A percentile compares a stretch with the other conserved stretches of the same genome.
Conservation (phyloP, 2,329 filamentous ascomycete genomes). For the Amesomyces nigricolor region DNA sequence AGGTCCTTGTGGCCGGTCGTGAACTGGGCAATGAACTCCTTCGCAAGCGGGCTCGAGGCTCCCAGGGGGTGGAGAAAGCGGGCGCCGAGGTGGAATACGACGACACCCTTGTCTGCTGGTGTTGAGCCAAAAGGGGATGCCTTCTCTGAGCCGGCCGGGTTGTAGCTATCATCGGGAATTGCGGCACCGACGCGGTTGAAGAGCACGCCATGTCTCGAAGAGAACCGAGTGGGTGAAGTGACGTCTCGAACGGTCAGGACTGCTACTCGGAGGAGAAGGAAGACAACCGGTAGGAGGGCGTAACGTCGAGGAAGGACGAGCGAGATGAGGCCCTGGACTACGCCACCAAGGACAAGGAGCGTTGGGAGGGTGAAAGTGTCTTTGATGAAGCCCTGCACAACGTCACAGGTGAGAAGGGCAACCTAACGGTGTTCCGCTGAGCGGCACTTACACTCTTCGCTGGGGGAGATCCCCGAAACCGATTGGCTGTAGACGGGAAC, state of each 20-base stretch:
- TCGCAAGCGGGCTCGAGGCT: conserved; percentile 40
- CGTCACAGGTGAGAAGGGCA: not conserved
- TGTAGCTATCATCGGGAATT: conserved; percentile 24
- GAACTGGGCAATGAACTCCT: conserved; percentile 37
- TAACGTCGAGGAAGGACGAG: conserved; percentile 32
- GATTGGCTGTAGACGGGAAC: not conserved
- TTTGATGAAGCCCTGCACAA: conserved; percentile 26
- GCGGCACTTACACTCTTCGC: not conserved
- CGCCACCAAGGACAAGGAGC: conserved; percentile 32
- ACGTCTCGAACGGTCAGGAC: conserved; percentile 30
- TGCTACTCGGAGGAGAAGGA: conserved; percentile 30
- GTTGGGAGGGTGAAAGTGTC: conserved; percentile 33
- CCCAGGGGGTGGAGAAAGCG: conserved; percentile 47
- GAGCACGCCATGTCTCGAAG: conserved; percentile 28
- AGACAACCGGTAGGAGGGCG: conserved; percentile 32
- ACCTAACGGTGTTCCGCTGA: not conserved
- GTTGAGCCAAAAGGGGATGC: conserved; percentile 23
- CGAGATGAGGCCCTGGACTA: conserved; percentile 33
- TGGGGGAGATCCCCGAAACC: not conserved
- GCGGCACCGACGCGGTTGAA: conserved; percentile 33
- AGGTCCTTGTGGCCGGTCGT: conserved; percentile 27
- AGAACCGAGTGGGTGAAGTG: conserved; percentile 16
- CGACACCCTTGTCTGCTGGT: conserved; percentile 30
- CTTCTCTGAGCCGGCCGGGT: not conserved
- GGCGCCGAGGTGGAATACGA: conserved; percentile 42